Percentiles rank a stretch among this genome's conserved stretches.
These are phyloP conservation scores for Boletus sp. DNA, from an alignment of 1,284 basidiomycete genomes.

Conservation along the genomic window DNA sequence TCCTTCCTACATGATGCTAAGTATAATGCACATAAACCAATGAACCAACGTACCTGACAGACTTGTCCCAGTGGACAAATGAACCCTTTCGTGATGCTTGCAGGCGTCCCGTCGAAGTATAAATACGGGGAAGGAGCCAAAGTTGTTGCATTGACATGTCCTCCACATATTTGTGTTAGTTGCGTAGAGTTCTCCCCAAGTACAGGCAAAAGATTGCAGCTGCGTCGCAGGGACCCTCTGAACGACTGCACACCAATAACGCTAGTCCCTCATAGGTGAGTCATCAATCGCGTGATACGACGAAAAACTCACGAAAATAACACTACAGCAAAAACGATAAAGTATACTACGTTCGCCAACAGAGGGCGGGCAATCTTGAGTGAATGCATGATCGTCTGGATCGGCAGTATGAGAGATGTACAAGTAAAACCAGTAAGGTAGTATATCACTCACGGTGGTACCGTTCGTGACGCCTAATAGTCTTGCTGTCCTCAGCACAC, in stretches of 20 bases:
- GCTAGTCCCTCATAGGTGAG: conserved; percentile 36
- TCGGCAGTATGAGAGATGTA: conserved; percentile 4
- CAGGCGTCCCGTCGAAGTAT: conserved; percentile 36
- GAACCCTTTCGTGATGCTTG: conserved; percentile 57
- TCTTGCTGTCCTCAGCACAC: conserved; percentile 81
- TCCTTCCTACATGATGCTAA: conserved; percentile 44
- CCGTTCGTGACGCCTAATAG: conserved; percentile 87
- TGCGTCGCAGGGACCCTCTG: conserved; percentile 74
- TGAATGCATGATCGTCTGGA: conserved; percentile 87
- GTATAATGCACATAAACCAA: background rate
- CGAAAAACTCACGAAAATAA: conserved; percentile 71
- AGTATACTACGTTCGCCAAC: conserved; percentile 85
- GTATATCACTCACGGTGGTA: conserved; percentile 70
- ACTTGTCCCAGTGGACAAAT: conserved; percentile 81
- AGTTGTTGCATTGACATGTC: conserved; percentile 61
- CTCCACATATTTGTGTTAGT: conserved; percentile 71
- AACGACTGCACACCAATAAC: conserved; percentile 92
- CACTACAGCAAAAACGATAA: conserved; percentile 86
- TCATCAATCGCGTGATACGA: background rate
- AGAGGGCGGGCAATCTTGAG: conserved; percentile 89
- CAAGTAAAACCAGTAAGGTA: background rate
- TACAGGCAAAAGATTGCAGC: conserved; percentile 51
- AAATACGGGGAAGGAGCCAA: conserved; percentile 48
- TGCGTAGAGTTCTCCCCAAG: conserved; percentile 48
- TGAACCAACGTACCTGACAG: conserved; percentile 53